phyloP scores from a whole-genome alignment of 192 early-diverging fungal species.

The Backusella psychrophila region DNA sequence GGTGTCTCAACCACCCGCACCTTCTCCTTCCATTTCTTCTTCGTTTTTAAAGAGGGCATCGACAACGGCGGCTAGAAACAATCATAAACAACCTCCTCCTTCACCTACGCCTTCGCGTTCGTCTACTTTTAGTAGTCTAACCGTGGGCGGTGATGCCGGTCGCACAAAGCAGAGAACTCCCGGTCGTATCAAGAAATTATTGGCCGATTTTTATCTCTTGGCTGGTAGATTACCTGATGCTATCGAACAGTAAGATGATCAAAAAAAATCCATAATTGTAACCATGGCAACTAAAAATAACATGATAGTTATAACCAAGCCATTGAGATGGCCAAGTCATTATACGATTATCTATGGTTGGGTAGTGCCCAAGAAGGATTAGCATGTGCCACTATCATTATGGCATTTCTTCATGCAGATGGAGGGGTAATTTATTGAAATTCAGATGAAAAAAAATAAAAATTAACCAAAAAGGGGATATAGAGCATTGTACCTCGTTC shows the following conservation, averaged over 20 bases:
- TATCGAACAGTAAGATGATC: constrained; percentile 47
- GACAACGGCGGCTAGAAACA: background rate
- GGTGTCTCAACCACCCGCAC: background rate
- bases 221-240: constrained; percentile 75
- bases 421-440: background rate
- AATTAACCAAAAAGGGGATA: background rate
- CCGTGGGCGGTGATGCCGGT: constrained; percentile 19
- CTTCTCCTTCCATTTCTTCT: constrained; percentile 12
- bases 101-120: constrained; percentile 45
- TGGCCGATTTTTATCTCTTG: constrained; percentile 76
- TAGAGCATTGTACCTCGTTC: constrained; percentile 5
- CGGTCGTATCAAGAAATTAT: constrained; percentile 68
- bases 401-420: constrained; percentile 47
- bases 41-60: constrained; percentile 27
- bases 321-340: constrained; percentile 65
- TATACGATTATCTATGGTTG: constrained; percentile 73
- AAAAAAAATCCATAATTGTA: background rate
- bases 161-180: constrained; percentile 62
- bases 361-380: constrained; percentile 71
- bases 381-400: constrained; percentile 58
- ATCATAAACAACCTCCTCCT: constrained; percentile 30
- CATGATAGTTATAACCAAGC: constrained; percentile 57
- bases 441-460: background rate
- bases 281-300: too few relatives aligned
- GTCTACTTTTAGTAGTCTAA: constrained; percentile 21